Base-by-base conservation (phyloP, 352 stramenopile genomes). In the Globisporangium ultimum region DNA sequence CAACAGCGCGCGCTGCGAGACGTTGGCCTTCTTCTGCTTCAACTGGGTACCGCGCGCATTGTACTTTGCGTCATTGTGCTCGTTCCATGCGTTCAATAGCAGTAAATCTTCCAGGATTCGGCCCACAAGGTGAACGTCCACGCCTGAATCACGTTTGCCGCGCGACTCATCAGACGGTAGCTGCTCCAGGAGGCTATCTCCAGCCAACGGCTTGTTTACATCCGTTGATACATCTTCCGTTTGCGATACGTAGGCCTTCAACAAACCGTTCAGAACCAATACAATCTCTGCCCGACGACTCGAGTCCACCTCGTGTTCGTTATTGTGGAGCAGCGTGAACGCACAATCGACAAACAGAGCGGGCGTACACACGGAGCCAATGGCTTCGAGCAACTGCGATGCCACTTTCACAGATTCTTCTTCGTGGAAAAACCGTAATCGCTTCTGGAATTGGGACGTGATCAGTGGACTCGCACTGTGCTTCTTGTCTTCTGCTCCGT, bases 371-470 rank as follows among this genome's bases (percentile, higher is more conserved):
- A 83, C 58, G 0, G 61, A 53, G 4, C 79, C 87, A 10, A 94
- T 46, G 2, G 72, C 61, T 12, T 65, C 68, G 28, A 96, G 41
- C 49, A 96, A 53, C 54, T 61, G 60, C 2, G 79, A 64, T 7
- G 73, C 70, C 1, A 77, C 64, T 11, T 65, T 50, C 15, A 92
- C 71, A 3, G 83, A 80, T n/a, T 74, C 64, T 53, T 91, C 76
- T 20, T 89, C 82, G 55, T 88, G 76, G 47, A 96, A 93, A 48
- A 78, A 73, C 3, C 67, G 68, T 38, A 93, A 74, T 12, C 85
- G 74, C 58, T 93, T 94, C 43, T 86, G 83, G 64, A 89, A 96
- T 55, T 94, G 84, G 24, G 84, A 77, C 12, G 90, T 64, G 45
- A 78, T 57, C 47, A 89, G 46, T 17, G 46, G 42, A 13, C 28